Evolutionary conservation across 768 basidiomycete genomes (phyloP), one percentile per base, ranked within the genome.

Genomic region (Termitomyces sp.): DNA sequence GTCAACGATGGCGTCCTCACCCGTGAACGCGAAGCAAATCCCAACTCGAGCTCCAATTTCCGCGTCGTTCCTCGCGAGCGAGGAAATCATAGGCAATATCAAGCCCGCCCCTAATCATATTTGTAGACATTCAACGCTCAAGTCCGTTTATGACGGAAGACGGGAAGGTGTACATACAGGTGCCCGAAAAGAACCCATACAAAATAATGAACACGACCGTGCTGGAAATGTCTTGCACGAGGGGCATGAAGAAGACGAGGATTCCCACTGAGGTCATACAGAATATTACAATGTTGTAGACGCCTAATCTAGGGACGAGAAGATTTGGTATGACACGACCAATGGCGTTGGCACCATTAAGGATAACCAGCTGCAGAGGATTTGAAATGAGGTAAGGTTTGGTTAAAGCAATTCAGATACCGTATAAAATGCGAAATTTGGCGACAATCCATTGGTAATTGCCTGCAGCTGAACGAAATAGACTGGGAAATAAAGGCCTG

Each of bases 21-120:
- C 51, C 31, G 46, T 55, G 47, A 53, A 47, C 1, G 76, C 73
- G 60, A 79, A 83, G 57, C 74, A 76, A 24, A 84, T 69, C 13
- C 82, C 81, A 63, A 85, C 71, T 16, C 82, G 70, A 22, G 75
- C 75, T 46, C 85, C 85, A 31, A 86, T 76, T 62, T 86, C 82
- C 2, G 74, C 68, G 27, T 79, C 67, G 36, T 74, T 72, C 18
- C 66, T 68, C 0, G 83, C 77, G 7, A 82, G 68, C 3, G 73
- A 68, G 4, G 73, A 69, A 14, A 83, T 62, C 64, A 80, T 68
- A 4, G 81, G 78, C 0, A 76, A 65, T 47, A 80, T 67, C 8
- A 82, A 68, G 31, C 73, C 78, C 7, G 72, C 68, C 59, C 73
- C 76, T 78, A 41, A 48, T 6, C 5, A 41, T 14, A 29, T 29